Conservation (phyloP, 768 basidiomycete genomes). For the Trametes villosa region DNA sequence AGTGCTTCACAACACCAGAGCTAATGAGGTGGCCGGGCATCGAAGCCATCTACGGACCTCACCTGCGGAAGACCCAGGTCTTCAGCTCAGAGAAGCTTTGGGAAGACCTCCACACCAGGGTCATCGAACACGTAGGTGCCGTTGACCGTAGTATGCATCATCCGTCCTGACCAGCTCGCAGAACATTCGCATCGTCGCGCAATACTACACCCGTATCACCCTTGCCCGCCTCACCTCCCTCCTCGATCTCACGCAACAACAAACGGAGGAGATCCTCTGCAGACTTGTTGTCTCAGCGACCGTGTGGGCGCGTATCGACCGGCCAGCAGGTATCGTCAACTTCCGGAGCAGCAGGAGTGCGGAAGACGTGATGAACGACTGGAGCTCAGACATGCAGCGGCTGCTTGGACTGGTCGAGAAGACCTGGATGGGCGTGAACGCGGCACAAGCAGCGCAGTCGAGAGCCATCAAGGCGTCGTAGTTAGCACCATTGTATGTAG, state of each 20-base stretch:
- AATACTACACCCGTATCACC: slow-evolving; percentile 95
- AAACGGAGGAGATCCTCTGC: slow-evolving; percentile 89
- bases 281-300: slow-evolving; percentile 90
- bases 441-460: slow-evolving; percentile 83
- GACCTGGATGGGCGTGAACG: slow-evolving; percentile 98
- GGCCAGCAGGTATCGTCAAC: slow-evolving; percentile 86
- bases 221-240: slow-evolving; percentile 80
- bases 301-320: slow-evolving; percentile 92
- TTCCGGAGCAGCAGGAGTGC: slow-evolving; percentile 83
- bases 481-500: slow-evolving; percentile 25
- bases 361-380: slow-evolving; percentile 96
- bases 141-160: not conserved
- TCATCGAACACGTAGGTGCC: slow-evolving; percentile 89
- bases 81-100: slow-evolving; percentile 82
- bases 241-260: slow-evolving; percentile 78
- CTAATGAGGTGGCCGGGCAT: slow-evolving; percentile 98
- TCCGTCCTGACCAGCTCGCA: slow-evolving; percentile 37
- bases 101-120: slow-evolving; percentile 94
- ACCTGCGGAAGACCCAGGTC: slow-evolving; percentile 77
- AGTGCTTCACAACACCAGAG: slow-evolving; percentile 91
- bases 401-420: slow-evolving; percentile 92
- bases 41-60: slow-evolving; percentile 83
- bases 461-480: slow-evolving; percentile 46
- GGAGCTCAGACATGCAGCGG: slow-evolving; percentile 96
- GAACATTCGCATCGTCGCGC: slow-evolving; percentile 94